Evolutionary conservation across 1,139 yeast species (phyloP).

Genomic region (Torulaspora pretoriensis): DNA sequence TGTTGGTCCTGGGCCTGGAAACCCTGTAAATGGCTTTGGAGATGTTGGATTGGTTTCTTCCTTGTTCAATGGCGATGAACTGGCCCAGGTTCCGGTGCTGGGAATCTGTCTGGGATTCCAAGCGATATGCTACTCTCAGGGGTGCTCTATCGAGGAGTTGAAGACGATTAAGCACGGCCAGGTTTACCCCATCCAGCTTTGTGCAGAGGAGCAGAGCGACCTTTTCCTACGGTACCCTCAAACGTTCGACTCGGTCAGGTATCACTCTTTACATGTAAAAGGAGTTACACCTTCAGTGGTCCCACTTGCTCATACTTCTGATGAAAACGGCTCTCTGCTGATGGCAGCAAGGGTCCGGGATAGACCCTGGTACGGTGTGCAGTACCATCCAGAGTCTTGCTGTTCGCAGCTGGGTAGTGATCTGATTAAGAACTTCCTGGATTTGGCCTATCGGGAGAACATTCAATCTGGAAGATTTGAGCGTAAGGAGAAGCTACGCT

Average conservation of each 20-base stretch:
- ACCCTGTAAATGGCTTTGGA: conserved; percentile 51
- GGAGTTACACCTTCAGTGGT: conserved; percentile 34
- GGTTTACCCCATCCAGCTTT: conserved; percentile 45
- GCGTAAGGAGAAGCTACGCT: conserved; percentile 7
- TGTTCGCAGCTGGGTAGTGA: conserved; percentile 67
- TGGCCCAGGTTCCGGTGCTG: conserved; percentile 55
- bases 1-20: conserved; percentile 97
- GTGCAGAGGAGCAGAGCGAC: conserved; percentile 38
- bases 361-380: conserved; percentile 86
- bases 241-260: conserved; percentile 67
- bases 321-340: conserved; percentile 42
- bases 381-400: conserved; percentile 94
- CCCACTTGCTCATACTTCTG: conserved; percentile 55
- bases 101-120: conserved; percentile 97
- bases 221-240: conserved; percentile 43
- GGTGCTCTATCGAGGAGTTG: conserved; percentile 53
- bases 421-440: conserved; percentile 61
- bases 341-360: conserved; percentile 72
- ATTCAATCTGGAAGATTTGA: conserved; percentile 20
- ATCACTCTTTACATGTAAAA: conserved; percentile 77
- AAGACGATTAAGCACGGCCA: conserved; percentile 80
- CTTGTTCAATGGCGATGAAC: conserved; percentile 25
- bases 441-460: conserved; percentile 46
- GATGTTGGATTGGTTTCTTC: conserved; percentile 75
- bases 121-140: conserved; percentile 65